Evolutionary conservation across 179 eudicot genomes (phyloP).

Genomic region (Sideroxylon spinosum): DNA sequence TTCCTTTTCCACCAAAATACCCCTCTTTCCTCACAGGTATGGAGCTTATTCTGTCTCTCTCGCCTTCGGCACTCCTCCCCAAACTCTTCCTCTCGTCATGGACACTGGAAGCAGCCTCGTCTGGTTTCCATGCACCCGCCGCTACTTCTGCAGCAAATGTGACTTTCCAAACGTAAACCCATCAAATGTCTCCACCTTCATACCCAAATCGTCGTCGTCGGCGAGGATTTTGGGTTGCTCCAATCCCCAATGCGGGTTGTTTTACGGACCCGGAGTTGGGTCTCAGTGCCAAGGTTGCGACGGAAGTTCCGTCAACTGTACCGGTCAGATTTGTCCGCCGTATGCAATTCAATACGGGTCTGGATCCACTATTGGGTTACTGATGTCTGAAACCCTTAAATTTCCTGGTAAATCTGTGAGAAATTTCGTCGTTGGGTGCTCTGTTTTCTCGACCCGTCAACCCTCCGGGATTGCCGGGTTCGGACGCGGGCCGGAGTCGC

Average conservation of each 20-base stretch:
- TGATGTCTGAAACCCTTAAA: slow-evolving; percentile 45
- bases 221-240: slow-evolving; percentile 39
- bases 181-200: slow-evolving; percentile 28
- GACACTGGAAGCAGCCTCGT: slow-evolving; percentile 80
- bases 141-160: slow-evolving; percentile 43
- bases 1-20: slow-evolving; percentile 19
- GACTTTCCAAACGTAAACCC: slow-evolving; percentile 35
- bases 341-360: slow-evolving; percentile 49
- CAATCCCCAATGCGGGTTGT: slow-evolving; percentile 45
- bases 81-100: slow-evolving; percentile 42
- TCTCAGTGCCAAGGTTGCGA: slow-evolving; percentile 31
- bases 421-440: slow-evolving; percentile 58
- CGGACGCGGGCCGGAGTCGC: slow-evolving; percentile 56
- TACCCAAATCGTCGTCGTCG: slow-evolving; percentile 51
- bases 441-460: slow-evolving; percentile 41
- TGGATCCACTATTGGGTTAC: slow-evolving; percentile 48
- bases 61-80: slow-evolving; percentile 63
- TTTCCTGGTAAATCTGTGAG: slow-evolving; percentile 24
- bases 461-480: slow-evolving; percentile 74
- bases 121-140: slow-evolving; percentile 65
- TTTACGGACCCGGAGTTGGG: slow-evolving; percentile 31
- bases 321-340: slow-evolving; percentile 38
- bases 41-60: slow-evolving; percentile 67
- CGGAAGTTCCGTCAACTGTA: slow-evolving; percentile 17
- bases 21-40: slow-evolving; percentile 51